Conservation (phyloP, 116 monocot genomes). For the Papilionanthe hybrid region DNA sequence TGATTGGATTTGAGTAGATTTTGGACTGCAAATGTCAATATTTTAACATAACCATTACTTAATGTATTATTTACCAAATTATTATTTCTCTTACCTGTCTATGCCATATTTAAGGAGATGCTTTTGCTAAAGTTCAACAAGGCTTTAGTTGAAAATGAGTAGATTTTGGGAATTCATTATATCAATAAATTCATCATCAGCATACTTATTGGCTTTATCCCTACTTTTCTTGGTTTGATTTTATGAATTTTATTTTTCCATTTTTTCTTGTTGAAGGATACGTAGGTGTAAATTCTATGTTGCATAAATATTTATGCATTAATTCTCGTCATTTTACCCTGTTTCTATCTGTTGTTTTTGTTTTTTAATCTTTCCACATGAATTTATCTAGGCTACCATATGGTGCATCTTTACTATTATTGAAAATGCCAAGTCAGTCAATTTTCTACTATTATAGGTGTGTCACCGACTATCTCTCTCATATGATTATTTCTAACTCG, state of each 20-base stretch:
- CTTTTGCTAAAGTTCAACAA: background rate
- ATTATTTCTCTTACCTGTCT: background rate
- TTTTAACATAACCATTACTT: background rate
- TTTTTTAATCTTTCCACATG: background rate
- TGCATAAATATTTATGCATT: background rate
- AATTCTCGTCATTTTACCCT: background rate
- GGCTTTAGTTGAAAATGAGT: background rate
- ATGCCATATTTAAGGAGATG: background rate
- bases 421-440: background rate
- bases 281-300: background rate
- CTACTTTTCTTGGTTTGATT: background rate
- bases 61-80: background rate
- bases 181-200: background rate
- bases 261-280: background rate
- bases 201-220: background rate
- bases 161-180: background rate
- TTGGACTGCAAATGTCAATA: background rate
- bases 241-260: background rate
- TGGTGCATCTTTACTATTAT: background rate
- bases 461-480: background rate
- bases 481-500: background rate
- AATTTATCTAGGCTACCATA: background rate
- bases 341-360: background rate
- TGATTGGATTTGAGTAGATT: slow-evolving; percentile 13
- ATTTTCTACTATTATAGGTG: background rate